Evolutionary conservation across 192 early-diverging fungal species (phyloP), one percentile per base, ranked within the genome.

Genomic region (Podila verticillata): DNA sequence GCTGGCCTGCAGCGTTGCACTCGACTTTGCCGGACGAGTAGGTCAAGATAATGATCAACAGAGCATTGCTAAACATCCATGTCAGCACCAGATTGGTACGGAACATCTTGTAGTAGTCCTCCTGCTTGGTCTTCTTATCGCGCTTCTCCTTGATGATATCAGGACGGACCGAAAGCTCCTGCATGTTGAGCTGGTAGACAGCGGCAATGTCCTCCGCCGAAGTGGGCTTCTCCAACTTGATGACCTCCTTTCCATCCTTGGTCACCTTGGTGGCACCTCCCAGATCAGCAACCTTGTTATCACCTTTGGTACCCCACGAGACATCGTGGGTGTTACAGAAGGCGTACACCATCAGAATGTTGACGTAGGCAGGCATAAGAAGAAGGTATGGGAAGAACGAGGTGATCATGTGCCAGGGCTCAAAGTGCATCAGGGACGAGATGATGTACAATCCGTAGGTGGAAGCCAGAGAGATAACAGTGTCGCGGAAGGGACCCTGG

Each of bases 241-340:
- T 90, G 47, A 88, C 78, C 36, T 88, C 87, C 47, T 86, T 83
- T 22, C 91, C 93, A 72, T 92, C 91, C 80, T 93, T 92, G 65
- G 92, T 90, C 17, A 85, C 79, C 61, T 86, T 84, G 69, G 90
- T 92, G 51, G 92, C 94, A 19, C 84, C 84, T 36, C 91, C 92
- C n/a, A 95, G 88, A 58, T 89, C 90, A 26, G 60, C 68, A n/a
- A 68, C 61, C 30, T 73, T 68, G 64, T 94, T 95, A 85, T 94
- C 94, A 72, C 95, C 94, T 85, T 96, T 96, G 22, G 95, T 96
- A 48, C 95, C 96, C 96, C 95, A 97, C 1, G 94, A 93, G 65
- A 97, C 94, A 70, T 97, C 96, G 85, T 97, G 95, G 0, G 94
- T 92, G 89, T 97, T 97, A 69, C 93, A 95, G 84, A 96, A 96